Conservation (phyloP, 192 early-diverging fungal species). For the Coemansia sp. region DNA sequence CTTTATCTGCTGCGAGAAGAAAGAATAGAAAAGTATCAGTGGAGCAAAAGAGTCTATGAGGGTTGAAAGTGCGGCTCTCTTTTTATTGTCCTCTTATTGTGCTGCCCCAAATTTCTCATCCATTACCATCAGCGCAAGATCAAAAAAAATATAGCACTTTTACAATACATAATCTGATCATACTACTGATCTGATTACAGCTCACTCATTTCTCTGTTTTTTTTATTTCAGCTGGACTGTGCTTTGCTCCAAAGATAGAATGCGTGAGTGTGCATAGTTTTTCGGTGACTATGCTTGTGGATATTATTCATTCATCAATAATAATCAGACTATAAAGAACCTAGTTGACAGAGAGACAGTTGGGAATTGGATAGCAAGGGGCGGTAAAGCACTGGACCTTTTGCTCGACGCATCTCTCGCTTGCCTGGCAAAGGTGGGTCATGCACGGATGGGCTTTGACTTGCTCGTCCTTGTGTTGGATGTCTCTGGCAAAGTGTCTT, state of each 20-base stretch:
- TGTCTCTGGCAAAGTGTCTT: not conserved
- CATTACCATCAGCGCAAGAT: no score
- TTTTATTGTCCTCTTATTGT: no score
- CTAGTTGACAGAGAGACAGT: slow-evolving; percentile 11
- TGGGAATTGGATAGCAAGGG: slow-evolving; percentile 36
- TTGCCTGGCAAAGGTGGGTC: slow-evolving; percentile 7
- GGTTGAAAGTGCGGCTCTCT: no score
- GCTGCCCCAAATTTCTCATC: no score
- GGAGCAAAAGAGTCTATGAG: not conserved
- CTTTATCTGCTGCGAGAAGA: not conserved
- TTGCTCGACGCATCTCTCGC: slow-evolving; percentile 24
- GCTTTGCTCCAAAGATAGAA: no score
- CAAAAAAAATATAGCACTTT: not conserved
- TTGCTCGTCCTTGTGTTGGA: not conserved
- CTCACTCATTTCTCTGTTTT: no score
- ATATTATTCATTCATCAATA: not conserved
- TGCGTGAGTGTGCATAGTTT: not conserved
- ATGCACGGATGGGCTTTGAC: slow-evolving; percentile 22
- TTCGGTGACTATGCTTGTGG: not conserved
- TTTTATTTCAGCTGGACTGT: no score
- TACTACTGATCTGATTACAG: not conserved
- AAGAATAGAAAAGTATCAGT: not conserved
- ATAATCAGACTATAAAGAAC: not conserved
- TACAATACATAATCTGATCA: not conserved
- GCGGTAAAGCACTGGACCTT: slow-evolving; percentile 25